Evolutionary conservation across 1,139 yeast genomes (phyloP).

Genomic region (Taphrina sp.): DNA sequence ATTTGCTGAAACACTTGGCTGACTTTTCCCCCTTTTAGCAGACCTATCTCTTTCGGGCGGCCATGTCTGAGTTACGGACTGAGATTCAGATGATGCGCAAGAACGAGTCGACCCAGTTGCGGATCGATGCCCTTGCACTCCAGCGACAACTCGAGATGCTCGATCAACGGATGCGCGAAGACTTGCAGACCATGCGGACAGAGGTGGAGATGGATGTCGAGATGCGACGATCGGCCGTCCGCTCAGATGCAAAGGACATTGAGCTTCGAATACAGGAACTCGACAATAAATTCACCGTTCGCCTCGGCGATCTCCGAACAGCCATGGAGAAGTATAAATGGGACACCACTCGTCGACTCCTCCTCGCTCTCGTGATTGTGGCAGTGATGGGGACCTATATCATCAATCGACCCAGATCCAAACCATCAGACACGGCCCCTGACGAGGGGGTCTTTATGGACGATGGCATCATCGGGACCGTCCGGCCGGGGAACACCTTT

Average conservation of each 20-base stretch:
- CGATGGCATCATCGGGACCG: too few relatives aligned
- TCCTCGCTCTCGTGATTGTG: conserved; percentile 18
- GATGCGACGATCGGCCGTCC: conserved; percentile 82
- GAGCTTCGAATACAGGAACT: conserved; percentile 77
- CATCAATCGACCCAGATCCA: conserved; percentile 30
- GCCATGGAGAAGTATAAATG: conserved; percentile 33
- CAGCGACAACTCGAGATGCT: conserved; percentile 70
- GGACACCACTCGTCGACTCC: conserved; percentile 36
- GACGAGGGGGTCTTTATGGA: too few relatives aligned
- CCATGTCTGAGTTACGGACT: conserved; percentile 79
- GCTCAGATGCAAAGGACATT: conserved; percentile 68
- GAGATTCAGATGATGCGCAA: conserved; percentile 76
- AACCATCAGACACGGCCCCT: too few relatives aligned
- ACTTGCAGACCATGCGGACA: conserved; percentile 63
- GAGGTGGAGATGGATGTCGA: conserved; percentile 81
- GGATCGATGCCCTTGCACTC: conserved; percentile 63
- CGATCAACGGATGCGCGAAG: conserved; percentile 74
- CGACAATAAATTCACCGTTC: conserved; percentile 76
- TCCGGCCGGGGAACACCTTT: too few relatives aligned
- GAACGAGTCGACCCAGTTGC: conserved; percentile 64
- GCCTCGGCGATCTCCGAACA: conserved; percentile 31
- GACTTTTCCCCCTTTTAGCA: too few relatives aligned
- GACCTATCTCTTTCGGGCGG: conserved; percentile 79
- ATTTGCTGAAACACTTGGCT: not conserved
- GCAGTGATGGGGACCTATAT: conserved; percentile 30